Evolutionary conservation across 768 basidiomycete species (phyloP).

Genomic region (Dendrothele bispora): DNA sequence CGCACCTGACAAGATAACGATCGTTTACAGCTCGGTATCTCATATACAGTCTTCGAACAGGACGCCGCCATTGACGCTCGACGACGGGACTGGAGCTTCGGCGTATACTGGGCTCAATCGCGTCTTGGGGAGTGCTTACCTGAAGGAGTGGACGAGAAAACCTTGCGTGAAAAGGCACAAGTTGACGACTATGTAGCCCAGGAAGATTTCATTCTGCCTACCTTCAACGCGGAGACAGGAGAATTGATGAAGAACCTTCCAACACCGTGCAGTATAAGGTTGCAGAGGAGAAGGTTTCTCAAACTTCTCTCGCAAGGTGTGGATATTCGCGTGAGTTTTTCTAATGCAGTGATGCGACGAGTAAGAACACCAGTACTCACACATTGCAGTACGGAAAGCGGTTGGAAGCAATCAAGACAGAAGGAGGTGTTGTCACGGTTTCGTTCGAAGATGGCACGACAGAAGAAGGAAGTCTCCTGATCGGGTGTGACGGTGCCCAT

Average conservation of each 20-base stretch:
- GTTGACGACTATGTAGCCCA: neutral
- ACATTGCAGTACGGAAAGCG: neutral
- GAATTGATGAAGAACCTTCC: neutral
- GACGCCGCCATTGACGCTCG: neutral
- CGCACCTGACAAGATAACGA: neutral
- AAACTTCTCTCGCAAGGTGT: neutral
- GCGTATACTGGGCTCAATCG: neutral
- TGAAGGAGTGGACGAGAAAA: neutral
- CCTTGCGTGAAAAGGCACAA: neutral
- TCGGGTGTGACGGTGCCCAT: slow-evolving; percentile 1
- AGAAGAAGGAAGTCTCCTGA: slow-evolving; percentile 1
- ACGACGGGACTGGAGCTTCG: neutral
- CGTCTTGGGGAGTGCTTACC: neutral
- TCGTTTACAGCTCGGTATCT: neutral
- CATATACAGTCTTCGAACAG: neutral
- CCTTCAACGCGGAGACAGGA: neutral
- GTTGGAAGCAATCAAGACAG: neutral
- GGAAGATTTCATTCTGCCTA: neutral
- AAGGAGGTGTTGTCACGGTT: neutral
- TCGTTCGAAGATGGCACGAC: neutral
- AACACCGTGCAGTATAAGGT: neutral
- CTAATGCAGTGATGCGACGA: too few relatives aligned
- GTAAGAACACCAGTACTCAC: neutral
- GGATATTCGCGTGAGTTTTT: neutral
- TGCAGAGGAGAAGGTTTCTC: neutral